phyloP scores from a whole-genome alignment of 495 filamentous ascomycete species.

The Annulohypoxylon moriforme region DNA sequence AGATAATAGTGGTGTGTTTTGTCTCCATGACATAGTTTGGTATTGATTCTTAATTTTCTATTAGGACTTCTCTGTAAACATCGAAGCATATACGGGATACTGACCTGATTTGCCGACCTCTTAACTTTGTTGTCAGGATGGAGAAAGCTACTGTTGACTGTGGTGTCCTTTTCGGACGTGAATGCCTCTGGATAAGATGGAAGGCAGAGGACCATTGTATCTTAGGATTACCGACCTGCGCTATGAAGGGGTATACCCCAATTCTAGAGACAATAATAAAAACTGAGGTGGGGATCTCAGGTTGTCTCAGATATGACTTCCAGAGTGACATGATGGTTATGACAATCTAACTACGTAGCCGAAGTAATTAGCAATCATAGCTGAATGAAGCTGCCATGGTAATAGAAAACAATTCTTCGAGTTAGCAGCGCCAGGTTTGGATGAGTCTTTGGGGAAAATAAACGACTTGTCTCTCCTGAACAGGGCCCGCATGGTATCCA shows the following conservation, averaged over 20 bases:
- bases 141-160: not conserved
- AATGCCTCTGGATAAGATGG: not conserved
- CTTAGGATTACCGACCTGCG: too few relatives aligned
- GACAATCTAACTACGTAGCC: not conserved
- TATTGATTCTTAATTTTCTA: not conserved
- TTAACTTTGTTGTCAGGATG: too few relatives aligned
- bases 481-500: not conserved
- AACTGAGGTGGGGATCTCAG: not conserved
- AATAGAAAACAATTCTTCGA: not conserved
- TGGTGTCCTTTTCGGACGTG: not conserved
- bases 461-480: too few relatives aligned
- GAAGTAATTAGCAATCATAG: not conserved
- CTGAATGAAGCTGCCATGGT: not conserved
- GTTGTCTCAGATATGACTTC: not conserved
- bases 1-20: not conserved
- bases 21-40: not conserved
- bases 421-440: not conserved
- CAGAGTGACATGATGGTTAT: not conserved
- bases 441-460: too few relatives aligned
- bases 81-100: not conserved
- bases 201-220: too few relatives aligned
- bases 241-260: not conserved
- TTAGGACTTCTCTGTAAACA: not conserved
- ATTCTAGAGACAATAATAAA: not conserved
- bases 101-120: not conserved